Evolutionary conservation across 2,329 filamentous ascomycete species (phyloP), one percentile per base, ranked within the genome.

Genomic region (Fusarium sp.): DNA sequence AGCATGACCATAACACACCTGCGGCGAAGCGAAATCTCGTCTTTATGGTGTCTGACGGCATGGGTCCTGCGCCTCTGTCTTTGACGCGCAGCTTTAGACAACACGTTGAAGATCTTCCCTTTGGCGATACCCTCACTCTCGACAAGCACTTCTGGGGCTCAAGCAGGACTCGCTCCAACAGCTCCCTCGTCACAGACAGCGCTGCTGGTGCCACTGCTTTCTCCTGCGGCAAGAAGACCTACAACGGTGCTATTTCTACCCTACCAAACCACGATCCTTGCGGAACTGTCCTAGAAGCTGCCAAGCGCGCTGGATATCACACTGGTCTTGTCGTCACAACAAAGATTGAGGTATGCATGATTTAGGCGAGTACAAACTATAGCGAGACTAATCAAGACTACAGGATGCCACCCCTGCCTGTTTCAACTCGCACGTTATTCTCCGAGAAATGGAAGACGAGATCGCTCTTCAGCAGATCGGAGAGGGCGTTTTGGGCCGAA

Each of bases 31-130:
- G 93, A 55, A 99, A 98, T 79, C 84, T 99, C 53, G 91, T 99
- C 73, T 98, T 99, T 83, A 99, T 99, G 96, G 95, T 99, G 37
- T 97, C 93, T 1, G 96, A 99, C 78, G 96, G 96, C 75, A 99
- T 99, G 96, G 96, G 96, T 0, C 96, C 96, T 9, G 93, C 96
- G 10, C 95, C 93, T 72, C 84, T 99, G 54, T 92, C 91, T 25
- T 80, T 99, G 77, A 97, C 96, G 8, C 87, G 96, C 57, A 92
- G 90, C 76, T 99, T 91, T 82, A 89, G 92, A 70, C 96, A 99
- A 79, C 87, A 90, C 71, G 85, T 90, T 55, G 86, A 92, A 39
- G 88, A 85, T 7, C 84, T 96, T n/a, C 90, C 92, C 1, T 87
- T 87, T 70, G 87, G 90, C 73, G 89, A 97, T 73, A 89, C 90